A percentile compares a stretch with the other conserved stretches of the same genome.
Conservation (phyloP, 495 filamentous ascomycete species). For the Hyaloscypha bicolor region DNA sequence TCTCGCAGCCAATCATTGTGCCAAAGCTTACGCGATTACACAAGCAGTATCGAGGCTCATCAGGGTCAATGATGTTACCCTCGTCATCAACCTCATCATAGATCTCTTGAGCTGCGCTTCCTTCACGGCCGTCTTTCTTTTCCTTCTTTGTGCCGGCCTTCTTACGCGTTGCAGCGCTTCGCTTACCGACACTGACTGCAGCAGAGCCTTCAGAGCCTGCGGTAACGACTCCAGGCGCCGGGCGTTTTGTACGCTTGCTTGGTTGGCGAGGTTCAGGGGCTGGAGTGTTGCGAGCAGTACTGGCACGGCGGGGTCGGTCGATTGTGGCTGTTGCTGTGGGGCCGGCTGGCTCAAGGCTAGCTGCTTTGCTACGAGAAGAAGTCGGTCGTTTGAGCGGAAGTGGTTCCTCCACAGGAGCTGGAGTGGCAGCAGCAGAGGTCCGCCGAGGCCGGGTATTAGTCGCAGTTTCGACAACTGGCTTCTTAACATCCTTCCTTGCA, state of each 20-base stretch:
- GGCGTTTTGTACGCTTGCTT: slow-evolving; percentile 61
- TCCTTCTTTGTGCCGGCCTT: slow-evolving; percentile 56
- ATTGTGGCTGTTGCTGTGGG: slow-evolving; percentile 41
- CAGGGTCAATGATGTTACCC: slow-evolving; percentile 79
- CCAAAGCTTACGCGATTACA: slow-evolving; percentile 93
- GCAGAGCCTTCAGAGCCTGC: slow-evolving; percentile 71
- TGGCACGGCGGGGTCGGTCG: slow-evolving; percentile 56
- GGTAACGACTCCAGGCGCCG: slow-evolving; percentile 74
- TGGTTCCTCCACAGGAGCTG: slow-evolving; percentile 22
- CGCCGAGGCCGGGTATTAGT: slow-evolving; percentile 23
- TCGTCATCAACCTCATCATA: slow-evolving; percentile 61
- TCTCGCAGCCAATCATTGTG: slow-evolving; percentile 95
- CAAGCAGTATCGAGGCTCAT: slow-evolving; percentile 87
- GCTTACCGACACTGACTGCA: slow-evolving; percentile 75
- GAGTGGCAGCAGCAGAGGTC: slow-evolving; percentile 16
- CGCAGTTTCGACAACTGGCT: slow-evolving; percentile 24
- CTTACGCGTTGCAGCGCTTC: slow-evolving; percentile 76
- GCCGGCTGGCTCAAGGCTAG: slow-evolving; percentile 51
- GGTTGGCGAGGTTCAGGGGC: slow-evolving; percentile 35
- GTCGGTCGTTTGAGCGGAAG: slow-evolving; percentile 33
- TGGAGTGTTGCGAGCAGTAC: slow-evolving; percentile 59
- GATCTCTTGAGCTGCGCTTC: slow-evolving; percentile 44
- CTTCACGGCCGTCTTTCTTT: slow-evolving; percentile 41
- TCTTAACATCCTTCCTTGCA: slow-evolving; percentile 37
- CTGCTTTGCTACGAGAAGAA: slow-evolving; percentile 50